These are phyloP conservation scores for Cytospora mali DNA, from an alignment of 2,329 filamentous ascomycete species.

Conservation along the genomic window DNA sequence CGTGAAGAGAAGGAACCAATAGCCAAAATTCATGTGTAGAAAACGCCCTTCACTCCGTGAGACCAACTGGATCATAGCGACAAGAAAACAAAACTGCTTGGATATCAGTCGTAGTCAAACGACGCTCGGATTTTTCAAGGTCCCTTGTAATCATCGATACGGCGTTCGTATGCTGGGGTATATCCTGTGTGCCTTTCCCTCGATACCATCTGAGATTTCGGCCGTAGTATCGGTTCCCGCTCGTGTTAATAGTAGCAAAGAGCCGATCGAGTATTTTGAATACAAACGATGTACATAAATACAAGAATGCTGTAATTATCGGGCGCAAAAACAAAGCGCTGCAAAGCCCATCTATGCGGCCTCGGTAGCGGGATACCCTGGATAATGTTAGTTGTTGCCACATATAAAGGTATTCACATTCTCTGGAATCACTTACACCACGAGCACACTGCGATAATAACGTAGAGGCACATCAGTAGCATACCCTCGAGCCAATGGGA, in stretches of 20 bases:
- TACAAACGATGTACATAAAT: neutral
- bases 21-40: neutral
- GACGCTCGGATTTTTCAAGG: neutral
- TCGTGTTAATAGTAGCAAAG: neutral
- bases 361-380: constrained; percentile 20
- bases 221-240: neutral
- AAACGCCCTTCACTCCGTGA: neutral
- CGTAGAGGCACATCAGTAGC: constrained; percentile 74
- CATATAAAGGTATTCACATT: too few relatives aligned
- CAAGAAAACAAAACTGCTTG: too few relatives aligned
- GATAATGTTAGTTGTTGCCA: neutral
- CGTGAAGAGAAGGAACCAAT: neutral
- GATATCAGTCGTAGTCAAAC: neutral
- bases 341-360: neutral
- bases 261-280: neutral
- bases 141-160: neutral
- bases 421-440: constrained; percentile 53
- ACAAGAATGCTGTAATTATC: neutral
- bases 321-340: neutral
- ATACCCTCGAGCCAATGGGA: constrained; percentile 82
- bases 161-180: neutral
- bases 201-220: neutral
- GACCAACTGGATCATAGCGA: neutral
- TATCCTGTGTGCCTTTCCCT: neutral
- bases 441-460: constrained; percentile 74